Percentiles rank a stretch among this genome's conserved stretches.
Conservation (phyloP, 2,329 filamentous ascomycete species). For the Phaeomoniella chlamydospora region DNA sequence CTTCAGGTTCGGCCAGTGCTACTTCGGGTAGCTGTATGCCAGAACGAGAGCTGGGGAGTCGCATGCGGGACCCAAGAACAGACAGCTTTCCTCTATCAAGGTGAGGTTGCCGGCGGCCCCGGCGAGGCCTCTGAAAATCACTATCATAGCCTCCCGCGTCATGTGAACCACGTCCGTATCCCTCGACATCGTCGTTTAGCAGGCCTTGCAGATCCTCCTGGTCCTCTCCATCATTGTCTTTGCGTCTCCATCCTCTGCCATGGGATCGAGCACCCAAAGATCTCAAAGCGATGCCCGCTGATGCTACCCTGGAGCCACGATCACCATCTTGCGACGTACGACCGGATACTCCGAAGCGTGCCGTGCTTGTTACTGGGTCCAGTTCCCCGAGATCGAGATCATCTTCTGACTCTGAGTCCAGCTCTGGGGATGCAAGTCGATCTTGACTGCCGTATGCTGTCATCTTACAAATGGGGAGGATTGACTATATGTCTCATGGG, state of each 20-base stretch:
- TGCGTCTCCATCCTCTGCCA: slow-evolving; percentile 10
- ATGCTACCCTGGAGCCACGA: slow-evolving; percentile 8
- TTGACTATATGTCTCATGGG: too few species aligned
- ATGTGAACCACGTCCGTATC: slow-evolving; percentile 44
- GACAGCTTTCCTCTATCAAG: slow-evolving; percentile 24
- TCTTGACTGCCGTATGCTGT: neutral
- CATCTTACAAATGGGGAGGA: too few species aligned
- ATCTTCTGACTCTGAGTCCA: slow-evolving; percentile 14
- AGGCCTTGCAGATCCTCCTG: slow-evolving; percentile 55
- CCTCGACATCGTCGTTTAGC: slow-evolving; percentile 46
- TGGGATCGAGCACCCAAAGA: slow-evolving; percentile 29
- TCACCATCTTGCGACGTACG: slow-evolving; percentile 16
- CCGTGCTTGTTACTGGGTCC: slow-evolving; percentile 17
- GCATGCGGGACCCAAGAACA: slow-evolving; percentile 38
- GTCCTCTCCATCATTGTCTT: slow-evolving; percentile 26
- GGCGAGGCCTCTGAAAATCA: slow-evolving; percentile 40
- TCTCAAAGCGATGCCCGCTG: slow-evolving; percentile 21
- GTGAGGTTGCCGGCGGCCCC: slow-evolving; percentile 22
- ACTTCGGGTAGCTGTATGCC: slow-evolving; percentile 14
- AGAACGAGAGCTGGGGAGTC: slow-evolving; percentile 54
- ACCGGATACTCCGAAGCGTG: slow-evolving; percentile 10
- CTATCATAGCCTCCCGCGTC: slow-evolving; percentile 58
- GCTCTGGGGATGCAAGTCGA: neutral
- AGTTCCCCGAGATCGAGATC: slow-evolving; percentile 32
- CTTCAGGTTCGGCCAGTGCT: slow-evolving; percentile 10